Conservation (phyloP, 2,329 filamentous ascomycete genomes). For the Reticulascus tulasneorum region DNA sequence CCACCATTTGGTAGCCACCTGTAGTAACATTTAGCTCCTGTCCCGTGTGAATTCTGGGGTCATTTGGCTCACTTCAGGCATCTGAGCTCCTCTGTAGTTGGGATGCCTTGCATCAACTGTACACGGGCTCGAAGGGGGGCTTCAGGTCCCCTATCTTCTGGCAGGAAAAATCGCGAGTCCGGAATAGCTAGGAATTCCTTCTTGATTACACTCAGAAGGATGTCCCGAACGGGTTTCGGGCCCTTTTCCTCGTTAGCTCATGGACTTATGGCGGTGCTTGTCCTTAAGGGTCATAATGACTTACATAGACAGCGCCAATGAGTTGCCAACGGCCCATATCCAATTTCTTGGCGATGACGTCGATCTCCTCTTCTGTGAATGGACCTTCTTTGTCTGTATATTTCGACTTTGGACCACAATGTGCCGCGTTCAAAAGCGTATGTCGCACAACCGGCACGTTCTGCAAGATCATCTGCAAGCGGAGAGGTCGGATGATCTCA, state of each 20-base stretch:
- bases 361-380: slow-evolving; percentile 33
- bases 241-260: no score
- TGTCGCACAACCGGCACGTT: slow-evolving; percentile 44
- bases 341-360: slow-evolving; percentile 34
- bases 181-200: slow-evolving; percentile 26
- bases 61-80: slow-evolving; percentile 20
- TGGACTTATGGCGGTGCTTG: no score
- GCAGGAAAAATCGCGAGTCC: slow-evolving; percentile 28
- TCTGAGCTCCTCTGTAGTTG: slow-evolving; percentile 33
- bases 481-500: slow-evolving; percentile 31
- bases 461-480: slow-evolving; percentile 38
- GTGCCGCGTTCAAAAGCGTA: slow-evolving; percentile 36
- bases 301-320: slow-evolving; percentile 39
- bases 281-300: no score
- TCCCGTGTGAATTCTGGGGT: slow-evolving; percentile 31
- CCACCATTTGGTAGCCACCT: slow-evolving; percentile 33
- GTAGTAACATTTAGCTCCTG: slow-evolving; percentile 35
- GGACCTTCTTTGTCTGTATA: slow-evolving; percentile 22
- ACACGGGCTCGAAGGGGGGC: slow-evolving; percentile 21
- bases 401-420: slow-evolving; percentile 28
- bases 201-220: slow-evolving; percentile 28
- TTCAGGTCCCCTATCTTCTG: slow-evolving; percentile 26
- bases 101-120: slow-evolving; percentile 28
- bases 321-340: slow-evolving; percentile 42
- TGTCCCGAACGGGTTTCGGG: slow-evolving; percentile 24